Evolutionary conservation across 345 rosid genomes (phyloP), one percentile per base, ranked within the genome.

Genomic region (Sapria himalayana): DNA sequence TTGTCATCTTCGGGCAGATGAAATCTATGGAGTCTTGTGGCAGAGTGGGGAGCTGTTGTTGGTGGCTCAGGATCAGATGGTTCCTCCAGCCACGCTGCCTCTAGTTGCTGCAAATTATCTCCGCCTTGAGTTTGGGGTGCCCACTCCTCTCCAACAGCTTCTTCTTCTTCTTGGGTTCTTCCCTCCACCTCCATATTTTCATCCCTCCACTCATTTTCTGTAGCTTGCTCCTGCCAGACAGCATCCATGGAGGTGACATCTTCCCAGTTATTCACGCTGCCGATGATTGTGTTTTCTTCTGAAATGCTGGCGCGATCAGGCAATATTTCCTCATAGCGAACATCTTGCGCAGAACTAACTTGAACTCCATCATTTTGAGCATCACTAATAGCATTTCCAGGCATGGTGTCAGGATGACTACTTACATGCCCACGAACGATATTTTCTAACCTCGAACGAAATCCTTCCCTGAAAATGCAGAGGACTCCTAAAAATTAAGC

Each of bases 1-100:
- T 77, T 84, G 46, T 84, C 99, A 52, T 91, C 95, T 31, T 80
- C 99, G 8, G 93, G 93, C 12, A 78, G 93, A 52, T 77, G 95
- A 52, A 91, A 91, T 69, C 95, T 69, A 49, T 61, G 79, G 33
- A 74, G 61, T 72, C 95, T 74, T 67, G 95, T 64, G 31, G 72
- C 29, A 8, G 82, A 74, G 47, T 67, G 43, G 29, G 68, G 25
- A 8, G 72, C 95, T 1, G 73, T 93, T 35, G 50, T 59, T 63
- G 89, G 71, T 57, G 69, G 65, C n/a, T n/a, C n/a, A 33, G 67
- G 73, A 50, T 63, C 73, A 22, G 81, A 53, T 57, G 70, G 73
- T 39, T 57, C 69, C 42, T 57, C 74, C 15, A 71, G 54, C 95
- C 93, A 76, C 43, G 55, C 69, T 49, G 57, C 72, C 57, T 52